These are phyloP conservation scores for Trichosporon coremiiforme DNA, from an alignment of 1,284 basidiomycete genomes.

Conservation along the genomic window DNA sequence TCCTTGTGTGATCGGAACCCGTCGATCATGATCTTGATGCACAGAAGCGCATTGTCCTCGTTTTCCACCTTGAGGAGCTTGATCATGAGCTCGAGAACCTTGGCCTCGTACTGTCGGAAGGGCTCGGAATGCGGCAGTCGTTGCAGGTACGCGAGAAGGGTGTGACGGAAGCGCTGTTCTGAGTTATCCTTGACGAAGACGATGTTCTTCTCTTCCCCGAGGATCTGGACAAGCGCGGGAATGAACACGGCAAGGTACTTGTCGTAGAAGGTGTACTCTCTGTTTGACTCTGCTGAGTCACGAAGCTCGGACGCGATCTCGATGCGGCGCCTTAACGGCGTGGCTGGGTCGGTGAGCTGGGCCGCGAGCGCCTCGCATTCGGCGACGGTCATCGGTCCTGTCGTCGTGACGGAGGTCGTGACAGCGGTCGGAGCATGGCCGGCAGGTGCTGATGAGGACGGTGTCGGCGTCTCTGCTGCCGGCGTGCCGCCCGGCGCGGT, in stretches of 20 bases:
- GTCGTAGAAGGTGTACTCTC: constrained; percentile 73
- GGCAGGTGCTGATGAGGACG: constrained; percentile 37
- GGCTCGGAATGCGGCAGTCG: constrained; percentile 82
- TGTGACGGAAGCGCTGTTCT: constrained; percentile 80
- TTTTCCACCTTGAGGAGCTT: constrained; percentile 86
- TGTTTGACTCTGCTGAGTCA: constrained; percentile 80
- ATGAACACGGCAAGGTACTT: constrained; percentile 65
- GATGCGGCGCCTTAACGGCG: constrained; percentile 35
- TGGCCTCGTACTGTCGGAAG: constrained; percentile 69
- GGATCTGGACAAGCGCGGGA: constrained; percentile 75
- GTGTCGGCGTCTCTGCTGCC: constrained; percentile 37
- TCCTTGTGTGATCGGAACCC: constrained; percentile 59
- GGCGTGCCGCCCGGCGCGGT: constrained; percentile 35
- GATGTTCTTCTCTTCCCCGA: constrained; percentile 74
- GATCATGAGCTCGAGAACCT: constrained; percentile 74
- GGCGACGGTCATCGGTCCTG: constrained; percentile 45
- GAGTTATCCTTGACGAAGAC: constrained; percentile 70
- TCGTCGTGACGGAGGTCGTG: constrained; percentile 34
- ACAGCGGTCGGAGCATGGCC: constrained; percentile 26
- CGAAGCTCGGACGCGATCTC: constrained; percentile 72
- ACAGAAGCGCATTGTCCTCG: constrained; percentile 90
- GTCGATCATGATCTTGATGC: constrained; percentile 92
- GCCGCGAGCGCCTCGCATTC: constrained; percentile 52
- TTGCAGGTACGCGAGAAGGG: constrained; percentile 83
- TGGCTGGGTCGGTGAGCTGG: constrained; percentile 43